These are phyloP conservation scores for Coprinellus micaceus DNA, from an alignment of 768 basidiomycete genomes.

Conservation along the genomic window DNA sequence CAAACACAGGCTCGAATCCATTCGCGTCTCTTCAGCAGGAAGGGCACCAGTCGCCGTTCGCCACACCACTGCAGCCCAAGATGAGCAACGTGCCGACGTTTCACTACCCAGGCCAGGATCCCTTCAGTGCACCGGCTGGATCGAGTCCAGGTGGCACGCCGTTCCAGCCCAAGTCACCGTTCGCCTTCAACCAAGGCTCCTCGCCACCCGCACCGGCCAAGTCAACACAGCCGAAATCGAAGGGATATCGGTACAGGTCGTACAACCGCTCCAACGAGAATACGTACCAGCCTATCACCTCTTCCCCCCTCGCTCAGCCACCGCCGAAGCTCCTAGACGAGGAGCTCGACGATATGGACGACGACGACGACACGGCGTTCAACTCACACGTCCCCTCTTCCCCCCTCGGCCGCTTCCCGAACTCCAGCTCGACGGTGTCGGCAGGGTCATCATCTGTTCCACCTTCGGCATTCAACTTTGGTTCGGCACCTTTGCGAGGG, in stretches of 20 bases:
- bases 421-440: background rate
- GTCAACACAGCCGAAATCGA: background rate
- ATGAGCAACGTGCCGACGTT: background rate
- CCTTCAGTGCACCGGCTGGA: background rate
- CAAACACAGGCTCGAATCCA: background rate
- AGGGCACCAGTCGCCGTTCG: background rate
- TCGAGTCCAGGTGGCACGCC: background rate
- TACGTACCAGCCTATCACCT: background rate
- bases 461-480: background rate
- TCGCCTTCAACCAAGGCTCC: background rate
- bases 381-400: slow-evolving; percentile 5
- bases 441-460: background rate
- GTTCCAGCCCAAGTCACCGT: background rate
- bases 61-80: background rate
- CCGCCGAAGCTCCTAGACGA: background rate
- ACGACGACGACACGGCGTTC: background rate
- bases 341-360: slow-evolving; percentile 3
- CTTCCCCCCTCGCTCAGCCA: background rate
- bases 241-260: background rate
- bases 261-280: background rate
- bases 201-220: background rate
- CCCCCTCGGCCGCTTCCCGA: slow-evolving; percentile 1
- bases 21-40: too few relatives aligned
- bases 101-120: background rate
- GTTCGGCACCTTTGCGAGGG: background rate